Percentiles rank a stretch among this genome's conserved stretches.
Evolutionary conservation across 257 asterid genomes (phyloP).

Genomic region (Mentha longifolia): DNA sequence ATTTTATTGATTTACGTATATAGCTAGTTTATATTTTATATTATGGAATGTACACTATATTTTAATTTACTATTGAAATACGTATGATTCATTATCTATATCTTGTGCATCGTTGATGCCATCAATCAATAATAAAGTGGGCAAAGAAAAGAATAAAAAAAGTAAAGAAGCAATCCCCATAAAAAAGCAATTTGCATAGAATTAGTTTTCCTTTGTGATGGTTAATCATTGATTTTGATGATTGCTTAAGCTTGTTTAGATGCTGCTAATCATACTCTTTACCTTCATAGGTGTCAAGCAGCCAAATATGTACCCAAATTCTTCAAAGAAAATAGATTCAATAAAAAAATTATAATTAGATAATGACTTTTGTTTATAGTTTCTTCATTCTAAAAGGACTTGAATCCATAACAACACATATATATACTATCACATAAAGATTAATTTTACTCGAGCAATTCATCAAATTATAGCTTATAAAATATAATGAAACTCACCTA

Average conservation of each 20-base stretch:
- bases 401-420: background rate
- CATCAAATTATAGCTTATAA: background rate
- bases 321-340: too few species aligned
- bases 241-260: slow-evolving; percentile 39
- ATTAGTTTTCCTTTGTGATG: slow-evolving; percentile 18
- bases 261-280: slow-evolving; percentile 39
- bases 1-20: too few species aligned
- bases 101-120: slow-evolving; percentile 36
- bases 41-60: background rate
- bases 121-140: background rate
- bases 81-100: slow-evolving; percentile 31
- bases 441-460: background rate
- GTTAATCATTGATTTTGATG: slow-evolving; percentile 46
- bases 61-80: background rate
- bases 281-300: slow-evolving; percentile 15
- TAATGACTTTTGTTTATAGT: too few species aligned
- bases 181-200: slow-evolving; percentile 29
- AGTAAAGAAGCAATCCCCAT: slow-evolving; percentile 28
- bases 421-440: too few species aligned
- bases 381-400: too few species aligned
- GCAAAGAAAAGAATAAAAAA: background rate
- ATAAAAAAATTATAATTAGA: background rate
- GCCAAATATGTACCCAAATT: background rate
- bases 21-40: too few species aligned
- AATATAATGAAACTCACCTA: background rate